Percentiles rank a stretch among this genome's conserved stretches.
These are phyloP conservation scores for Thamnidium elegans DNA, from an alignment of 192 early-diverging fungal species.

Conservation along the genomic window DNA sequence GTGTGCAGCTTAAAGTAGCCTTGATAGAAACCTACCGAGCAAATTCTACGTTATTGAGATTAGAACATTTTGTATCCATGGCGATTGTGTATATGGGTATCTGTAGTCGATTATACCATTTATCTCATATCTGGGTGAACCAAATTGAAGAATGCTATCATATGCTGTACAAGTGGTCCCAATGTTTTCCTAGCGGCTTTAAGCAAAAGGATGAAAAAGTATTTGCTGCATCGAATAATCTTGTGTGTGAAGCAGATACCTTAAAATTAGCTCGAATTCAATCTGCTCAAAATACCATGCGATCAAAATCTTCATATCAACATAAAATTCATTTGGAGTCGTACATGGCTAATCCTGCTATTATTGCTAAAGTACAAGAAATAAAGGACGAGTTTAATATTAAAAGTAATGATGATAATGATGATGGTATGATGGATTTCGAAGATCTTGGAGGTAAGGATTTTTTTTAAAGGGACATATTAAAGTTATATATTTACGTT, in stretches of 20 bases:
- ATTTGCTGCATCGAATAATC: background rate
- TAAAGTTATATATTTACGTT: too few species aligned
- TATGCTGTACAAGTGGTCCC: slow-evolving; percentile 14
- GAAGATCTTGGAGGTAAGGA: slow-evolving; percentile 28
- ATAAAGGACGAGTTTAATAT: background rate
- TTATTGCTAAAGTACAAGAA: slow-evolving; percentile 1
- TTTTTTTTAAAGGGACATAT: too few species aligned
- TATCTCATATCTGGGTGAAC: background rate
- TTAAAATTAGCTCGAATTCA: background rate
- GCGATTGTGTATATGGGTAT: slow-evolving; percentile 20
- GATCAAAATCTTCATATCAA: background rate
- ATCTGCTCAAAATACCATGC: background rate
- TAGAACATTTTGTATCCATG: slow-evolving; percentile 29
- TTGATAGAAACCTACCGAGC: slow-evolving; percentile 27
- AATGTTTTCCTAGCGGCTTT: slow-evolving; percentile 12
- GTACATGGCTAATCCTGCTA: slow-evolving; percentile 5
- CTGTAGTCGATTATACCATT: slow-evolving; percentile 6
- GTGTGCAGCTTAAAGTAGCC: slow-evolving; percentile 22
- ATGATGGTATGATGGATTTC: slow-evolving; percentile 3
- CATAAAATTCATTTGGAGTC: slow-evolving; percentile 25
- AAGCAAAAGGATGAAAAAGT: slow-evolving; percentile 3
- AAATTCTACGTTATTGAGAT: slow-evolving; percentile 15
- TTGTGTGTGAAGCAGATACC: slow-evolving; percentile 8
- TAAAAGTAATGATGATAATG: background rate
- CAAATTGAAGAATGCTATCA: slow-evolving; percentile 24